phyloP scores from a whole-genome alignment of 495 filamentous ascomycete genomes.

The Penicillium bovifimosum region DNA sequence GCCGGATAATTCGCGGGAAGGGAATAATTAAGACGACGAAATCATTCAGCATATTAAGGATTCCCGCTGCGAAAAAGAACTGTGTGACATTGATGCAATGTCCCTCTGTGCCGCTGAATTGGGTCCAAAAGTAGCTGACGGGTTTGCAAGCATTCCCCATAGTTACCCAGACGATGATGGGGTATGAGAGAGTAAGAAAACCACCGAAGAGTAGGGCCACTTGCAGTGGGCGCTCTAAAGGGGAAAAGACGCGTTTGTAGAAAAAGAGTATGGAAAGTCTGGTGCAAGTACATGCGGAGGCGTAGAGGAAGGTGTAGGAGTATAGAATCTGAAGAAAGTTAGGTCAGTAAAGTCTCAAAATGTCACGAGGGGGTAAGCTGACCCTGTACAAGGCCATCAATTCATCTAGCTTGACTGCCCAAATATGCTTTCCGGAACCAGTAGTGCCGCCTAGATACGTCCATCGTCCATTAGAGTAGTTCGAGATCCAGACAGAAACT shows the following conservation, averaged over 20 bases:
- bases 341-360: not conserved
- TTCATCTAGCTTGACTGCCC: conserved; percentile 19
- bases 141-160: conserved; percentile 24
- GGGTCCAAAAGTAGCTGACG: conserved; percentile 27
- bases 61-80: conserved; percentile 26
- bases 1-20: conserved; percentile 29
- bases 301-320: conserved; percentile 32
- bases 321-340: conserved; percentile 22
- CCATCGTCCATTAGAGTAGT: not conserved
- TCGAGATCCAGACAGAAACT: not conserved
- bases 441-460: conserved; percentile 15
- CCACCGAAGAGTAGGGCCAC: conserved; percentile 11
- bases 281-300: conserved; percentile 25
- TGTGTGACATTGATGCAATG: conserved; percentile 25
- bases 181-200: conserved; percentile 19
- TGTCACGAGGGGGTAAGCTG: not conserved
- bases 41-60: conserved; percentile 38
- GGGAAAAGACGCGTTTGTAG: conserved; percentile 29
- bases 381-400: conserved; percentile 15
- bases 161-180: conserved; percentile 17
- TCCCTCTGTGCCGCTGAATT: conserved; percentile 17
- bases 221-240: conserved; percentile 15
- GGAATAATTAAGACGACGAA: conserved; percentile 39
- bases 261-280: conserved; percentile 35
- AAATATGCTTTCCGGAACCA: conserved; percentile 28